Conservation (phyloP, 1,284 basidiomycete genomes). For the Rugosomyces carneus region DNA sequence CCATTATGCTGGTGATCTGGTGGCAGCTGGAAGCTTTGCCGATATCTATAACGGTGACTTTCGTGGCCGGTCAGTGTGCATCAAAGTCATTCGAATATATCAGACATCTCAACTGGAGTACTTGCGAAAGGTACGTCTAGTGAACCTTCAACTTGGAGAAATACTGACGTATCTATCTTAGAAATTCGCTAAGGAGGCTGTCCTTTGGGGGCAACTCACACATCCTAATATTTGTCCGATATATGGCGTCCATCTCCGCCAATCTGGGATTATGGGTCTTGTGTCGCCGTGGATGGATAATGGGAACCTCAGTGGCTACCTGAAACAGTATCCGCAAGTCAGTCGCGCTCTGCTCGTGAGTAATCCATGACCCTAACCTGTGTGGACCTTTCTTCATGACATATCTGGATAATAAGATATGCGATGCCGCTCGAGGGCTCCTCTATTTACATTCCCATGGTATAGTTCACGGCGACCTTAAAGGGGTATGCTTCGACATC, state of each 20-base stretch:
- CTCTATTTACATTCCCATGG: background rate
- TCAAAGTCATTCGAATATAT: background rate
- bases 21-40: background rate
- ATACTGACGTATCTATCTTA: too few species aligned
- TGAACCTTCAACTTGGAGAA: background rate
- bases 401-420: background rate
- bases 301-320: background rate
- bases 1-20: background rate
- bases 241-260: background rate
- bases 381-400: background rate
- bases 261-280: background rate
- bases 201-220: background rate
- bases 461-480: background rate
- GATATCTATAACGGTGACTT: background rate
- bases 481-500: too few species aligned
- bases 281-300: background rate
- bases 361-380: background rate
- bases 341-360: background rate
- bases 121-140: background rate
- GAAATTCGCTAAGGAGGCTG: background rate
- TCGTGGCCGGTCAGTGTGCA: background rate
- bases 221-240: background rate
- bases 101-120: background rate
- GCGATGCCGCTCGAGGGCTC: background rate
- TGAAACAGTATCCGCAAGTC: background rate